Evolutionary conservation across 768 basidiomycete species (phyloP).

Genomic region (Tulasnella sp.): DNA sequence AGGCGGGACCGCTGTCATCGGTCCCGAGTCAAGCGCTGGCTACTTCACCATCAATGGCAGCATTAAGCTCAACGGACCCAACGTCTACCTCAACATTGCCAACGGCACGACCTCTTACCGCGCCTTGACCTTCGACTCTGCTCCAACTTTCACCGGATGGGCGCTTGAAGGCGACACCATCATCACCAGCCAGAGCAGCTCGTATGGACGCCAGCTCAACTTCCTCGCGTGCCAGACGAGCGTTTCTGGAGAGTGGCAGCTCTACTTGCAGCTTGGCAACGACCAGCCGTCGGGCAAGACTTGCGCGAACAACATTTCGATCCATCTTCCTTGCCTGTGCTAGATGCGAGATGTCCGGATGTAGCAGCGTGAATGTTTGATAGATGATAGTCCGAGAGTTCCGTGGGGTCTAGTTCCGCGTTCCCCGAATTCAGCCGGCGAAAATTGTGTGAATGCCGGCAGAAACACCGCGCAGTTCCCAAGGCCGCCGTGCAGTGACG

Average conservation of each 20-base stretch:
- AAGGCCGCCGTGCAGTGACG: background rate
- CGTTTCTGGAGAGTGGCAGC: constrained; percentile 31
- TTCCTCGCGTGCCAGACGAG: constrained; percentile 42
- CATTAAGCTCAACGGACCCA: constrained; percentile 34
- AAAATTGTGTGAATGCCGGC: background rate
- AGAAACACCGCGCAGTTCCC: background rate
- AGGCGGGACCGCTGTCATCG: constrained; percentile 41
- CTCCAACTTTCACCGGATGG: constrained; percentile 43
- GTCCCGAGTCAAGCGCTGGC: constrained; percentile 40
- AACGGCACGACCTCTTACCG: constrained; percentile 38
- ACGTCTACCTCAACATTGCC: constrained; percentile 39
- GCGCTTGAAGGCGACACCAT: constrained; percentile 49
- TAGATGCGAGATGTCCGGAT: too few relatives aligned
- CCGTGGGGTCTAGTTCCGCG: background rate
- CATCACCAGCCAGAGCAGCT: constrained; percentile 23
- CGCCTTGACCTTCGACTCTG: constrained; percentile 34
- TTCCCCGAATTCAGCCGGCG: constrained; percentile 1
- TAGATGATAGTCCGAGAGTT: background rate
- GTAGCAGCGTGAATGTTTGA: background rate
- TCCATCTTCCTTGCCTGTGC: constrained; percentile 27
- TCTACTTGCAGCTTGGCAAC: constrained; percentile 42
- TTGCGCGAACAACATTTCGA: constrained; percentile 22
- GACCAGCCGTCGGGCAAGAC: constrained; percentile 29
- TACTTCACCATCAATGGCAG: constrained; percentile 39
- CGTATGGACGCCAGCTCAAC: constrained; percentile 41